phyloP scores from a whole-genome alignment of 345 rosid species.

The Gossypium longicalyx region DNA sequence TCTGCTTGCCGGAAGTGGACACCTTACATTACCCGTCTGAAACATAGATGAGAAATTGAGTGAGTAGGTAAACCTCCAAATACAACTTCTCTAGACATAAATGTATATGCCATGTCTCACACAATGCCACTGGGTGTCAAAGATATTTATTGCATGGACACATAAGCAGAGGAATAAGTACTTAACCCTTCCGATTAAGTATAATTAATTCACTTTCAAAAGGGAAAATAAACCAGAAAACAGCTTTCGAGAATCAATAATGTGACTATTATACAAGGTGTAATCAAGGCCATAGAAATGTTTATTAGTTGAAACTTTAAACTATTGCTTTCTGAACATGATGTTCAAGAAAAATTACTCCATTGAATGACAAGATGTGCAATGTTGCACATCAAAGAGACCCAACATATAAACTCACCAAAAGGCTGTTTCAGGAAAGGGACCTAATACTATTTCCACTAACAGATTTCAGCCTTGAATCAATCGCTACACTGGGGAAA shows the following conservation, averaged over 20 bases:
- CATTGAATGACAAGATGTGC: background rate
- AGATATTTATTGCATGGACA: background rate
- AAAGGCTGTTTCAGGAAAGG: background rate
- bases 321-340: background rate
- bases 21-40: constrained; percentile 57
- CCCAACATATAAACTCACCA: background rate
- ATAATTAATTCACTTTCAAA: background rate
- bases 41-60: constrained; percentile 5
- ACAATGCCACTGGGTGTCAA: background rate
- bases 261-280: too few relatives aligned
- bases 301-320: too few relatives aligned
- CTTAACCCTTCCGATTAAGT: background rate
- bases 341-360: background rate
- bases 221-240: background rate
- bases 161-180: background rate
- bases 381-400: background rate
- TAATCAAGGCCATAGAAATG: background rate
- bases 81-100: background rate
- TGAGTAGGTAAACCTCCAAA: background rate
- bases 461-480: background rate
- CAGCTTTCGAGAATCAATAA: background rate
- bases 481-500: background rate
- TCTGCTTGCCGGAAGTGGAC: constrained; percentile 52
- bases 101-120: background rate
- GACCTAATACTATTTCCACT: background rate